Base-by-base conservation (phyloP, 768 basidiomycete species). In the Serendipita sp. region DNA sequence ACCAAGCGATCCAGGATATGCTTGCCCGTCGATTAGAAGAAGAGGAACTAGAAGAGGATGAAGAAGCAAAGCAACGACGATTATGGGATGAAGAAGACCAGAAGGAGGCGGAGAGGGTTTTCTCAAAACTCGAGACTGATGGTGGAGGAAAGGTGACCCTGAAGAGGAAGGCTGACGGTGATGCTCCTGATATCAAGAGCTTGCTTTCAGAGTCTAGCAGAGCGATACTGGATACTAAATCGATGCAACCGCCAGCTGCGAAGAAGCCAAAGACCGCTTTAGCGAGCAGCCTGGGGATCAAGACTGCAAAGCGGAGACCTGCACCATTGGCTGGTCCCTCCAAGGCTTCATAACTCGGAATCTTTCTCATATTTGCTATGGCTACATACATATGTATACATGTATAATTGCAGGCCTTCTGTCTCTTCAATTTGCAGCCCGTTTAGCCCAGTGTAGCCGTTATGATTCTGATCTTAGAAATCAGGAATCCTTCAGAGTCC, bases 51-150 rank as follows among this genome's bases (percentile, higher is more conserved):
- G 86, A 90, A 71, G 81, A 81, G 56, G 85, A 86, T 66, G 90
- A 88, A 71, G 88, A 89, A 58, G 78, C 80, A 42, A 82, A 83
- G 68, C 77, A 78, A 70, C 82, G 65, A 50, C 66, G 78, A 71
- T 75, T 77, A 44, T 79, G 88, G 63, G 88, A 94, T 66, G 91
- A 93, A 65, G 93, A 95, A 72, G 95, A 98, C 69, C 95, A 99
- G 74, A 82, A 79, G 70, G 74, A 91, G 24, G 88, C 98, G n/a
- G 78, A 83, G 66, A 81, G 88, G 67, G 85, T 90, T 22, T 99
- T 99, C 71, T 80, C 88, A 48, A 90, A 87, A 71, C 78, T 90
- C 31, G 53, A 58, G 24, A 33, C 31, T 45, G 51, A 60, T 60
- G 45, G 64, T 5, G 41, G 61, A 20, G 42, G 69, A 3, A 64